Percentiles rank a stretch among this genome's conserved stretches.
phyloP scores from a whole-genome alignment of 495 filamentous ascomycete genomes.

The Tuber indicum region DNA sequence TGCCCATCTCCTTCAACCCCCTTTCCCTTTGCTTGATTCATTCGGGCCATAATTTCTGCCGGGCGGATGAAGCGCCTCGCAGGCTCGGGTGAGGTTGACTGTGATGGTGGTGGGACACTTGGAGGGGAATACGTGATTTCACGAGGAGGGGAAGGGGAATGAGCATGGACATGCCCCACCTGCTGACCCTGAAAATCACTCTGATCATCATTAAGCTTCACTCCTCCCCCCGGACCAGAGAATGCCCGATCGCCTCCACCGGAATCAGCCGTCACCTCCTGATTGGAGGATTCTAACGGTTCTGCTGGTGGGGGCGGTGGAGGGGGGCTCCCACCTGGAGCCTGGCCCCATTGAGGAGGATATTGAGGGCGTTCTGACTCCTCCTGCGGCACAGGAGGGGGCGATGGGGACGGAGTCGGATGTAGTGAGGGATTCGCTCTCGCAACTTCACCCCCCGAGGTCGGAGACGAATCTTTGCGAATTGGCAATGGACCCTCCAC shows the following conservation, averaged over 20 bases:
- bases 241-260: neutral
- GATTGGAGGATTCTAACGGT: neutral
- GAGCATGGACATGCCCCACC: neutral
- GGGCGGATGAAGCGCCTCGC: slow-evolving; percentile 18
- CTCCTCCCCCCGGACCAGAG: neutral
- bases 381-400: neutral
- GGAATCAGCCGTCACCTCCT: neutral
- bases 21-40: slow-evolving; percentile 22
- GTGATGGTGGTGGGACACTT: slow-evolving; percentile 6
- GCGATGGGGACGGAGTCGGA: neutral
- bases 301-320: neutral
- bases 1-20: neutral
- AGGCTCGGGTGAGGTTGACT: slow-evolving; percentile 11
- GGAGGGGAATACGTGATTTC: neutral
- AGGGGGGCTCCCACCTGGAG: neutral
- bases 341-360: neutral
- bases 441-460: neutral
- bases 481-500: neutral
- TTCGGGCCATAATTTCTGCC: slow-evolving; percentile 25
- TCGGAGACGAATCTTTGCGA: neutral
- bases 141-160: neutral
- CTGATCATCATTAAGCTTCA: neutral
- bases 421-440: neutral
- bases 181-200: neutral
- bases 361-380: neutral